Conservation (phyloP, 306 rosid genomes). For the Cucurbita pepo region DNA sequence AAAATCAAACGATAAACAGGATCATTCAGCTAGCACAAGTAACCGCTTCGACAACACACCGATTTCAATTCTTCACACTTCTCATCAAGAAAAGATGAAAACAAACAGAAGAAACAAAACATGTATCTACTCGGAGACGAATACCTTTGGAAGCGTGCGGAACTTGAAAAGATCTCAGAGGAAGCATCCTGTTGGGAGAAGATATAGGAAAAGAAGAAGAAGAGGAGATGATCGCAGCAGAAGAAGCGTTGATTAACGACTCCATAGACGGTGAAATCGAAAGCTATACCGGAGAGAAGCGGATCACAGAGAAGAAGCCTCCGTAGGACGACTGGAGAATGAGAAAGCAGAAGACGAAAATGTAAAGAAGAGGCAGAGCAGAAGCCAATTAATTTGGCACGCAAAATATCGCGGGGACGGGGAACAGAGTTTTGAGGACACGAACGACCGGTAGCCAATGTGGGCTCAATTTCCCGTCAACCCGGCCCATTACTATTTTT, state of each 20-base stretch:
- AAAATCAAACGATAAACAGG: too few species aligned
- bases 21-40: too few species aligned
- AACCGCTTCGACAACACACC: neutral
- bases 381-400: neutral
- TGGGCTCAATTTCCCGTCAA: neutral
- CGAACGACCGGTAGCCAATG: neutral
- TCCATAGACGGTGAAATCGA: neutral
- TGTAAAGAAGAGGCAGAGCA: neutral
- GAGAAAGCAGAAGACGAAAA: neutral
- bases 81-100: too few species aligned
- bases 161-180: neutral
- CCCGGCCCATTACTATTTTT: neutral
- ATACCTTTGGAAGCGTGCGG: slow-evolving; percentile 1
- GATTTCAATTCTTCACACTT: neutral
- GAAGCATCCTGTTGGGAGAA: neutral
- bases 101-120: neutral
- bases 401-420: neutral
- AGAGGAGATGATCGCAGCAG: slow-evolving; percentile 2
- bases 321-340: neutral
- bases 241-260: neutral
- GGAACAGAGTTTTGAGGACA: neutral
- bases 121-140: neutral
- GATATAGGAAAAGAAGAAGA: neutral
- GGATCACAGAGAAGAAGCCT: neutral
- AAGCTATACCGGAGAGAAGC: neutral